Percentiles rank a stretch among this genome's conserved stretches.
These are phyloP conservation scores for Diospyros kaki DNA, from an alignment of 148 eudicot species.

Conservation along the genomic window DNA sequence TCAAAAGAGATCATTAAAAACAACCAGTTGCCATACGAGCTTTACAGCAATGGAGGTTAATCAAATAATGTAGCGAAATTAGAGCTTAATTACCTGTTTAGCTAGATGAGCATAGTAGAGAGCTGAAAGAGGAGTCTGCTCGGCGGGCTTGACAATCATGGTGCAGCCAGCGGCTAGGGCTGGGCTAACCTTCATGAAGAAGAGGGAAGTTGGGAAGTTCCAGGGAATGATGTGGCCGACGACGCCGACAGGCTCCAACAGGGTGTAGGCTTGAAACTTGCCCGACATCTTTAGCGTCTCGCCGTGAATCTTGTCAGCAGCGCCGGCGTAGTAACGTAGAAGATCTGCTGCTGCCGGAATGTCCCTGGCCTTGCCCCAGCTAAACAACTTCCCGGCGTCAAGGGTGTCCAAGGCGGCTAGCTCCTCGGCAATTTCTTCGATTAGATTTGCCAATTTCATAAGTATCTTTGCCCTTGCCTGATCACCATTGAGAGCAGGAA, in stretches of 20 bases:
- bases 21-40: no score
- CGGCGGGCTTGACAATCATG: conserved; percentile 88
- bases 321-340: conserved; percentile 70
- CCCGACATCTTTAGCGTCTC: conserved; percentile 68
- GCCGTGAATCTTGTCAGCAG: conserved; percentile 89
- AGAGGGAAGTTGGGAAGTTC: conserved; percentile 68
- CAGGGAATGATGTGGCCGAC: conserved; percentile 85
- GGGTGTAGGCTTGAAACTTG: conserved; percentile 66
- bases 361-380: conserved; percentile 30
- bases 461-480: conserved; percentile 45
- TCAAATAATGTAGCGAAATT: no score
- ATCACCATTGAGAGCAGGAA: conserved; percentile 10
- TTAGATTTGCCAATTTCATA: conserved; percentile 49
- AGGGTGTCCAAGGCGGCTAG: conserved; percentile 46
- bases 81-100: conserved; percentile 13
- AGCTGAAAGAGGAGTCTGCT: conserved; percentile 81
- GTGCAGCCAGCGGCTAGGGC: conserved; percentile 92
- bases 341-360: conserved; percentile 40
- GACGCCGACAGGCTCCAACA: conserved; percentile 77
- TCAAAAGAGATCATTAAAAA: neutral
- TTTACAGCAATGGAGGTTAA: no score
- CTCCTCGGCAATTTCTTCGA: conserved; percentile 39
- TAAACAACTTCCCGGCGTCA: conserved; percentile 60
- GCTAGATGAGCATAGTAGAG: conserved; percentile 72
- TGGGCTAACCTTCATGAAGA: conserved; percentile 67